A percentile compares a stretch with the other conserved stretches of the same genome.
phyloP scores from a whole-genome alignment of 495 filamentous ascomycete species.

The Hamigera avellanea region DNA sequence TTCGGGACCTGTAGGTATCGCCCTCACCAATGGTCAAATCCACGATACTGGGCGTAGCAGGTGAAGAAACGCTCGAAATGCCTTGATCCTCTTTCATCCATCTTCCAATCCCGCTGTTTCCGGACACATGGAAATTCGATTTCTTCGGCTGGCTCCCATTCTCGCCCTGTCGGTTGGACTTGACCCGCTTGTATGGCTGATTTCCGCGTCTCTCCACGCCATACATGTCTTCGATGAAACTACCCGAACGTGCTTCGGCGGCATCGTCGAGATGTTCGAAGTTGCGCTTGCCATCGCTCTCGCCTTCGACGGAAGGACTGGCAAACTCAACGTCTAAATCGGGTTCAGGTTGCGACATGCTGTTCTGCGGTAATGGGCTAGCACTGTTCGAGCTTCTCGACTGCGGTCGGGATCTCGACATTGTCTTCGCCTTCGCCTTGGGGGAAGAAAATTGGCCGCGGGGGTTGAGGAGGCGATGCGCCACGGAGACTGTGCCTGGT shows the following conservation, averaged over 20 bases:
- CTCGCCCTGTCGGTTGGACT: slow-evolving; percentile 24
- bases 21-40: slow-evolving; percentile 50
- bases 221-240: slow-evolving; percentile 56
- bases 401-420: slow-evolving; percentile 2
- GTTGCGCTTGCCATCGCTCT: slow-evolving; percentile 19
- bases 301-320: slow-evolving; percentile 11
- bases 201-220: slow-evolving; percentile 53
- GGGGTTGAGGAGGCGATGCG: slow-evolving; percentile 12
- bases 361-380: not conserved
- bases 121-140: slow-evolving; percentile 26
- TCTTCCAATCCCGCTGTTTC: slow-evolving; percentile 47
- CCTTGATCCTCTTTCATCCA: slow-evolving; percentile 47
- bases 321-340: slow-evolving; percentile 19
- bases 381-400: not conserved
- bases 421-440: too few species aligned
- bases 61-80: slow-evolving; percentile 13
- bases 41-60: slow-evolving; percentile 33
- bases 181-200: slow-evolving; percentile 55
- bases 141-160: slow-evolving; percentile 30
- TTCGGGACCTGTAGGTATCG: not conserved
- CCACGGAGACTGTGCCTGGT: slow-evolving; percentile 14
- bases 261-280: slow-evolving; percentile 16
- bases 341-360: slow-evolving; percentile 3
- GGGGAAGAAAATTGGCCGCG: too few species aligned
- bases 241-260: slow-evolving; percentile 14